Base-by-base conservation (phyloP, 2,329 filamentous ascomycete species). In the Nemania diffusa region DNA sequence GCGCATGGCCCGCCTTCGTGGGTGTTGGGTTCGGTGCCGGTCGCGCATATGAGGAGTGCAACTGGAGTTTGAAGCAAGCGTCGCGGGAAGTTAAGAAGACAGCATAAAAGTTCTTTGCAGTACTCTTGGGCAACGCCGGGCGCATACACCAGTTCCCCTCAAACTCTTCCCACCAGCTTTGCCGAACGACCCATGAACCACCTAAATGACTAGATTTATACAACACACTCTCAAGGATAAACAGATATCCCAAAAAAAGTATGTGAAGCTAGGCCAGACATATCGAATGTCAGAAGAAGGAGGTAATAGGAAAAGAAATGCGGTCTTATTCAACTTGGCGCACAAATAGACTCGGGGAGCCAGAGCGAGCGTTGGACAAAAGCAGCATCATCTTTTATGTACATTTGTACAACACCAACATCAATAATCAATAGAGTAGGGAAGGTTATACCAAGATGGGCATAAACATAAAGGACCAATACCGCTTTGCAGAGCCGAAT, bases 31-130 rank as follows among this genome's bases (percentile, higher is more conserved):
- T 99, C 80, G 96, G 97, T 79, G 94, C 94, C 71, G 96, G 96
- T 76, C 90, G 97, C 77, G 96, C 96, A 65, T 99, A 97, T 86
- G 96, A 99, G 83, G 96, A 99, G 86, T 97, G 96, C 83, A 97
- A 99, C 85, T 92, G 87, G 84, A 91, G 84, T 83, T 80, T 90
- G 75, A 90, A 89, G 82, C 84, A 86, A 78, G 87, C 87, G 40
- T 84, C 87, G 51, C 83, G 83, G 74, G 86, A 88, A 63, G 81
- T 89, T 73, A 86, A 85, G 81, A 86, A 82, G 78, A 81, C 83
- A 75, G 80, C 82, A 29, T 72, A 72, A 62, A 20, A 15, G 7
- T 11, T 29, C 29, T 22, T 17, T 17, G 5, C 24, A 6, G 15
- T 42, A 13, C 22, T 59, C 34, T 46, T 17, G 24, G 48, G 37